Base-by-base conservation (phyloP, 352 stramenopile species). In the Chrysophaeum taylorii region DNA sequence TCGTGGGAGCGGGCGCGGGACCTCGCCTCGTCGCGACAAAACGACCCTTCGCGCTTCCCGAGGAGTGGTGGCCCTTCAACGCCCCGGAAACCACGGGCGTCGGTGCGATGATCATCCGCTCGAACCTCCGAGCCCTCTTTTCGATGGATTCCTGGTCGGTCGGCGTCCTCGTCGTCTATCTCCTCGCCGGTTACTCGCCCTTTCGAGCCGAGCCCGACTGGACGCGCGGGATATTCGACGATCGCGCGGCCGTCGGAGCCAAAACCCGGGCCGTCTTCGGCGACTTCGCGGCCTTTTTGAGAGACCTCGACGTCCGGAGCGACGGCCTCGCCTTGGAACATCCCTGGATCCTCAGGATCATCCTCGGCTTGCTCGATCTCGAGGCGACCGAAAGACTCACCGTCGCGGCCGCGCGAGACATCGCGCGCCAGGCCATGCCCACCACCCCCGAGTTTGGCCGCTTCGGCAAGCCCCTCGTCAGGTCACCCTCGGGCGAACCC, bases 51-150 rank as follows among this genome's bases (percentile, higher is more conserved):
- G 29, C 9, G 5, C 14, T 66, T 5, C 57, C 57, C 1, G 57
- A 66, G 57, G 12, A 27, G 35, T 66, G n/a, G n/a, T n/a, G 57
- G 57, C 18, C 57, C 33, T 66, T 66, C 57, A 66, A 66, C 57
- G 57, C 57, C 31, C 57, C 57, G 33, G 57, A 66, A 36, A 66
- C 57, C 12, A 42, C 27, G 33, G 35, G 57, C 57, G n/a, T n/a
- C n/a, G 57, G 33, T 36, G 57, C 57, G 16, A n/a, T n/a, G n/a
- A 5, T 66, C 57, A 45, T 66, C 57, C 14, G 45, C 18, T 45
- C 33, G 5, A 66, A 66, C 57, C 57, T 66, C 14, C 9, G 36
- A 5, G 57, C 57, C 12, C 57, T 66, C 33, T n/a, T 66, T 2
- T n/a, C 4, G 5, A 66, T 66, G 57, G 57, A 66, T n/a, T 9